phyloP scores from a whole-genome alignment of 352 stramenopile genomes.

The Pythium insidiosum region DNA sequence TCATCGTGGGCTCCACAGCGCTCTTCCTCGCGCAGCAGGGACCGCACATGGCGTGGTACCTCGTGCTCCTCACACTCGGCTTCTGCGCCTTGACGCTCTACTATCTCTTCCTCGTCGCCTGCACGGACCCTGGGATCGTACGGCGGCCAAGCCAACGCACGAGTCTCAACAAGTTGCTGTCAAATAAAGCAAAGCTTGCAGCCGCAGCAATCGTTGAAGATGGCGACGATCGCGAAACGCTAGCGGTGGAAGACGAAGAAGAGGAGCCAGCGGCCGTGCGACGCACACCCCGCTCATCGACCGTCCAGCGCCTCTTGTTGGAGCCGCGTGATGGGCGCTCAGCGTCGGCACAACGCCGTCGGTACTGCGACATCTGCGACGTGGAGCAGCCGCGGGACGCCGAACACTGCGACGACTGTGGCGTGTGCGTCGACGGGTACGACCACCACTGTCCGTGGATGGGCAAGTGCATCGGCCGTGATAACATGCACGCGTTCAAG shows the following conservation, averaged over 20 bases:
- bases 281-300: background rate
- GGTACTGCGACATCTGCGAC: constrained; percentile 64
- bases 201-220: background rate
- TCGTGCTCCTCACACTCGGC: constrained; percentile 43
- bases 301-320: constrained; percentile 17
- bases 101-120: constrained; percentile 69
- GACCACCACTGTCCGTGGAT: constrained; percentile 94
- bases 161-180: constrained; percentile 12
- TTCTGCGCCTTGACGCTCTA: constrained; percentile 53
- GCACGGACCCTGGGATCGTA: constrained; percentile 71
- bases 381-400: constrained; percentile 49
- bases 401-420: constrained; percentile 91
- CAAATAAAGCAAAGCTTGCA: constrained; percentile 5
- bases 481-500: constrained; percentile 88
- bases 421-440: constrained; percentile 86
- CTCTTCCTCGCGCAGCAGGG: constrained; percentile 64
- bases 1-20: constrained; percentile 48
- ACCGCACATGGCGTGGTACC: constrained; percentile 33
- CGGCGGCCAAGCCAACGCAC: constrained; percentile 11
- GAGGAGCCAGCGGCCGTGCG: no score
- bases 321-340: no score
- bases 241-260: no score
- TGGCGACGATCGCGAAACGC: no score
- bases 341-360: constrained; percentile 21
- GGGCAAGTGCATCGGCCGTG: constrained; percentile 90